phyloP scores from a whole-genome alignment of 148 eudicot genomes.

The Mesembryanthemum crystallinum region DNA sequence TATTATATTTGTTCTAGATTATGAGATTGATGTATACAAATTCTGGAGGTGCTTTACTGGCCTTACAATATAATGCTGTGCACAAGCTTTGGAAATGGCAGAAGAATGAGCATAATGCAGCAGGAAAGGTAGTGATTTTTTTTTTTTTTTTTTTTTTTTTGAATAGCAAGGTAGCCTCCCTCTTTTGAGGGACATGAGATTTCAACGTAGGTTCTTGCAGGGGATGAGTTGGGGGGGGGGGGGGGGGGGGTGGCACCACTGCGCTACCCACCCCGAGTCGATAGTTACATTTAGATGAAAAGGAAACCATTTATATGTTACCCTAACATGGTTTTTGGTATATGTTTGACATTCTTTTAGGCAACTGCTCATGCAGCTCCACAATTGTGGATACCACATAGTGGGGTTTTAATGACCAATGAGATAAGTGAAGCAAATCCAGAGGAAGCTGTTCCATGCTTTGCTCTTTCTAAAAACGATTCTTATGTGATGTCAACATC shows the following conservation, averaged over 20 bases:
- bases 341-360: slow-evolving; percentile 32
- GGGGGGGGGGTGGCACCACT: too few relatives aligned
- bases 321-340: background rate
- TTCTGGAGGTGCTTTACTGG: slow-evolving; percentile 70
- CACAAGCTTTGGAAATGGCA: slow-evolving; percentile 92
- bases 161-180: too few relatives aligned
- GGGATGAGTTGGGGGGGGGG: too few relatives aligned
- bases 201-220: too few relatives aligned
- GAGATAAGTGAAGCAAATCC: slow-evolving; percentile 64
- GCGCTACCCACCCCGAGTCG: too few relatives aligned
- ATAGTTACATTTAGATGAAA: background rate
- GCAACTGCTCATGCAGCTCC: slow-evolving; percentile 66
- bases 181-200: too few relatives aligned
- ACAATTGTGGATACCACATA: slow-evolving; percentile 76
- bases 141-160: too few relatives aligned
- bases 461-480: slow-evolving; percentile 88
- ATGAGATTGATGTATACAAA: slow-evolving; percentile 79
- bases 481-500: slow-evolving; percentile 90
- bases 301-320: background rate
- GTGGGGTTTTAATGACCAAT: slow-evolving; percentile 81
- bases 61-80: slow-evolving; percentile 69
- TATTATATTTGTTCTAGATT: slow-evolving; percentile 37
- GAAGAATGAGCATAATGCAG: slow-evolving; percentile 52
- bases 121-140: slow-evolving; percentile 73
- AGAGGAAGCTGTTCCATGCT: slow-evolving; percentile 81